phyloP scores from a whole-genome alignment of 345 rosid species.

The Sapria himalayana region DNA sequence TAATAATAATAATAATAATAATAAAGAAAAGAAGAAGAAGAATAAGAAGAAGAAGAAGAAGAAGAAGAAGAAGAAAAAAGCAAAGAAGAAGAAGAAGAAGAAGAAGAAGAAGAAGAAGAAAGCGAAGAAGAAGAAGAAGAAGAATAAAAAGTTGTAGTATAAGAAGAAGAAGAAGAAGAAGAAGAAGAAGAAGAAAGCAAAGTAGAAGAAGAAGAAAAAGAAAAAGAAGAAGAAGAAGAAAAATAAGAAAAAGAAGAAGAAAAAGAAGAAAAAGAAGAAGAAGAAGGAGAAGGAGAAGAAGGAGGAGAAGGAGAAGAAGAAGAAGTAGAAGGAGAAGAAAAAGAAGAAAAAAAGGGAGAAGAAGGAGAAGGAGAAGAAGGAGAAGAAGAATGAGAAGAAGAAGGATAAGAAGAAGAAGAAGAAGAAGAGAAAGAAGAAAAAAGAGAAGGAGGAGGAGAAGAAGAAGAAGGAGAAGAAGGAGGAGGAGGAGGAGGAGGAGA shows the following conservation, averaged over 20 bases:
- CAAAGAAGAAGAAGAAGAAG: no score
- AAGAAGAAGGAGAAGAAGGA: background rate
- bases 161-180: no score
- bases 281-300: background rate
- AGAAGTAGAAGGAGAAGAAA: background rate
- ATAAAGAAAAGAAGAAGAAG: no score
- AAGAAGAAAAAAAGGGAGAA: background rate
- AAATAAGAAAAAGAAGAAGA: background rate
- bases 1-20: no score
- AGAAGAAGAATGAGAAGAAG: no score
- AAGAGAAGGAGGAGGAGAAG: background rate
- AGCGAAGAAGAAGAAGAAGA: no score
- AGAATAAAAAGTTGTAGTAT: no score
- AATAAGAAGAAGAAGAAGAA: no score
- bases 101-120: background rate
- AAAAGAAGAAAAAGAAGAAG: background rate
- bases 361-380: background rate
- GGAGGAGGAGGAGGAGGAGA: no score
- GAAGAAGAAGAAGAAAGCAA: no score
- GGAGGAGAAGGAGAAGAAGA: background rate
- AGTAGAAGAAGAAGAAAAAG: background rate
- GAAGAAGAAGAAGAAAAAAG: no score
- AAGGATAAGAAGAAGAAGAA: no score
- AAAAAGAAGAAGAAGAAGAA: background rate
- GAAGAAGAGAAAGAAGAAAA: background rate